phyloP scores from a whole-genome alignment of 1,139 yeast genomes.

The Yamadazyma oceani region DNA sequence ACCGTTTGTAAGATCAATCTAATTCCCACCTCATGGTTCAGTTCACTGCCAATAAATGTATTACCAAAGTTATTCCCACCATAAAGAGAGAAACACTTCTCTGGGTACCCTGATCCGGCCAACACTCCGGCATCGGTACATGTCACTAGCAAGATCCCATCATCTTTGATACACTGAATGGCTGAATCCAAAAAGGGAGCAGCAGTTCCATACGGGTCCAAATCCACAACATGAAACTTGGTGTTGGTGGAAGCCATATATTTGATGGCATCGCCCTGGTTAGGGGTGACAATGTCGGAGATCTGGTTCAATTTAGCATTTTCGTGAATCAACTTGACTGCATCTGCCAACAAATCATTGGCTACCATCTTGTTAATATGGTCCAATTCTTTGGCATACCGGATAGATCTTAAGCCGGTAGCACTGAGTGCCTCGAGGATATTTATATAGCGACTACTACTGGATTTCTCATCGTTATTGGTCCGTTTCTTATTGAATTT shows the following conservation, averaged over 20 bases:
- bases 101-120: constrained; percentile 96
- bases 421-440: constrained; percentile 92
- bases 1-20: constrained; percentile 78
- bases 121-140: constrained; percentile 95
- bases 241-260: constrained; percentile 61
- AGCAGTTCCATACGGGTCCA: constrained; percentile 98
- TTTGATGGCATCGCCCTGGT: constrained; percentile 85
- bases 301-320: constrained; percentile 71
- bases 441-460: constrained; percentile 39
- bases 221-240: constrained; percentile 79
- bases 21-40: constrained; percentile 91
- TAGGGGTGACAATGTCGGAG: constrained; percentile 52
- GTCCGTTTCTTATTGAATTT: constrained; percentile 20
- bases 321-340: constrained; percentile 76
- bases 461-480: constrained; percentile 18
- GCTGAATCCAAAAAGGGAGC: constrained; percentile 94
- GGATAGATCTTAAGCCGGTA: constrained; percentile 88
- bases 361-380: constrained; percentile 72
- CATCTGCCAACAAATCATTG: constrained; percentile 82
- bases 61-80: constrained; percentile 77
- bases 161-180: constrained; percentile 73
- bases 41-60: constrained; percentile 71
- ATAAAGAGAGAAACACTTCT: constrained; percentile 89
- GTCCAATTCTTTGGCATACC: constrained; percentile 91
- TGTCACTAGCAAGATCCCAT: constrained; percentile 83